Conservation (phyloP, 345 rosid species). For the Eucalyptus regnans region DNA sequence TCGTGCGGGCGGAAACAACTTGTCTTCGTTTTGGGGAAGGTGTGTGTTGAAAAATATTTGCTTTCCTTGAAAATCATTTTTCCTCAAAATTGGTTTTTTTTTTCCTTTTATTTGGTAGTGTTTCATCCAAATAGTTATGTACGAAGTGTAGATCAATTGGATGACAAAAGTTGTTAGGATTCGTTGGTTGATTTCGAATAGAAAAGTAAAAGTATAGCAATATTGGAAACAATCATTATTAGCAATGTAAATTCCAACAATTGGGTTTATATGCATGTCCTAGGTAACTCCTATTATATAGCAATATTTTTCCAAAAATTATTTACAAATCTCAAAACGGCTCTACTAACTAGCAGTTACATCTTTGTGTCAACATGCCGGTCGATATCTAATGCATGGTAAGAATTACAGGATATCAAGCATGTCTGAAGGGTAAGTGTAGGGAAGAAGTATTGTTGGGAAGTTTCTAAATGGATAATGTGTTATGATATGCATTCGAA, state of each 20-base stretch:
- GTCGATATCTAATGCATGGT: fast-evolving
- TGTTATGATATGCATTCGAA: fast-evolving
- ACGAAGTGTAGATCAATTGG: neutral
- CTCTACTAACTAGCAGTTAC: neutral
- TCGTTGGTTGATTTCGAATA: neutral
- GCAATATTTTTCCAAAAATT: neutral
- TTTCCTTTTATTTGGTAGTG: neutral
- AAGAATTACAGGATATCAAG: neutral
- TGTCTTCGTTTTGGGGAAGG: neutral
- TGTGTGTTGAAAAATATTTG: fast-evolving
- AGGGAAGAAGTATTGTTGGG: neutral
- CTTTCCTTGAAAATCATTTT: neutral
- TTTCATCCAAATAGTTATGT: fast-evolving
- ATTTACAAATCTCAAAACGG: neutral
- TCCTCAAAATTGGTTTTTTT: neutral
- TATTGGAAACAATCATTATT: neutral
- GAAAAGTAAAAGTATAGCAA: neutral
- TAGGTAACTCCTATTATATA: neutral
- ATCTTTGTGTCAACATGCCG: neutral
- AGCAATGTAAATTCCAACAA: neutral
- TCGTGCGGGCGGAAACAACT: neutral
- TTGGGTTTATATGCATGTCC: neutral
- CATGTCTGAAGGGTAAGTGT: neutral
- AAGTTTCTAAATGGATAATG: neutral
- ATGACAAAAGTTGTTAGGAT: neutral